Evolutionary conservation across 2,329 filamentous ascomycete species (phyloP).

Genomic region (Monilinia vaccinii-corymbosi): DNA sequence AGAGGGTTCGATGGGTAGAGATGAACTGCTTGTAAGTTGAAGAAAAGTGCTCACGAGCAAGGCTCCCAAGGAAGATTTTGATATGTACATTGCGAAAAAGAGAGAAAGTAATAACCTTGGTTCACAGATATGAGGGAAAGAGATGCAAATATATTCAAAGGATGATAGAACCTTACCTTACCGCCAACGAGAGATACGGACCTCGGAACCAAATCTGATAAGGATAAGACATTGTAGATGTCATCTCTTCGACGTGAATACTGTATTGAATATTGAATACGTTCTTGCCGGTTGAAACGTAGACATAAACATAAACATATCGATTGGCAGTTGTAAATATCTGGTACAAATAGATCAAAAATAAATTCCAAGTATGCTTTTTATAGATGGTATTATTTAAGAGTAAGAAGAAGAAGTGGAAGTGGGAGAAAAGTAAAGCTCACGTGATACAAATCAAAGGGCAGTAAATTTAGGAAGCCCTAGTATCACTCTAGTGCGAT

Average conservation of each 20-base stretch:
- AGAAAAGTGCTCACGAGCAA: slow-evolving; percentile 17
- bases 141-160: background rate
- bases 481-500: background rate
- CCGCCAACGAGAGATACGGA: background rate
- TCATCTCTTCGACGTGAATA: background rate
- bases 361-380: no score
- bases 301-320: no score
- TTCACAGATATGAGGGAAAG: background rate
- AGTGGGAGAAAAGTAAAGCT: no score
- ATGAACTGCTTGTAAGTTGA: slow-evolving; percentile 16
- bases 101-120: background rate
- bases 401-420: background rate
- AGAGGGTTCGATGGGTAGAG: slow-evolving; percentile 18
- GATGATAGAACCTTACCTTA: background rate
- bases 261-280: background rate
- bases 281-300: background rate
- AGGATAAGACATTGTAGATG: background rate
- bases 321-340: no score
- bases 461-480: slow-evolving; percentile 2
- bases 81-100: slow-evolving; percentile 19
- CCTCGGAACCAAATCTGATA: background rate
- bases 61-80: background rate
- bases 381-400: no score
- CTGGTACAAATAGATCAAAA: no score
- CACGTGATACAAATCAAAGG: background rate